Base-by-base conservation (phyloP, 2,329 filamentous ascomycete genomes). In the Didymella exigua region DNA sequence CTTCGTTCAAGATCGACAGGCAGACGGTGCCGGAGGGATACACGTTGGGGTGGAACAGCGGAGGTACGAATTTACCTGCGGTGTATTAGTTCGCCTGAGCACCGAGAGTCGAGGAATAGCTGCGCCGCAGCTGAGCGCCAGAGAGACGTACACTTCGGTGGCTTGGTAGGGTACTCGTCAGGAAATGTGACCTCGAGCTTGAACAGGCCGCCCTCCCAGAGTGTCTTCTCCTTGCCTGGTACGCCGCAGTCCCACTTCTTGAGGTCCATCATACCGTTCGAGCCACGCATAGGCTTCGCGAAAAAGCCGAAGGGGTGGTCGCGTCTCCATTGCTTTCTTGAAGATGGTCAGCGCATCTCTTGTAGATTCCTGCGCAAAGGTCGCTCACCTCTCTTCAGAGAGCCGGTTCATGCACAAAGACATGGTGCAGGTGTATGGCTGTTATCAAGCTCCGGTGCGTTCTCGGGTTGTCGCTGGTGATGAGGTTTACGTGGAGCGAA, bases 291-390 rank as follows among this genome's bases (percentile, higher is more conserved):
- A 11, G 96, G 95, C 72, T 93, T 91, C 21, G 95, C 95, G 76
- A 90, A 96, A 80, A 99, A 99, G 58, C 95, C 95, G 71, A 99
- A 99, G 0, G 96, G 96, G 71, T 99, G 95, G 67, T 99, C 93
- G 73, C 88, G 88, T 63, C 95, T 88, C 95, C 95, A 99, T 79
- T 96, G 91, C 79, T 96, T 98, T 61, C 93, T 97, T 96, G 14
- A 27, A 67, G 36, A 11, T 45, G 2, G 45, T 73, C 47, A 74
- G 70, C 38, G 30, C 41, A 23, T 5, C 2, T n/a, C 23, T 3
- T 13, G 7, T 11, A 7, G 13, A 2, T 10, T n/a, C 5, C 23
- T 2, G 16, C 4, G 13, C 34, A 5, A n/a, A 27, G 5, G 2
- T 7, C 10, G 37, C 63, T 43, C 58, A 75, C 74, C 74, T 69